Evolutionary conservation across 2,329 filamentous ascomycete genomes (phyloP).

Genomic region (Exophiala lecanii-corni): DNA sequence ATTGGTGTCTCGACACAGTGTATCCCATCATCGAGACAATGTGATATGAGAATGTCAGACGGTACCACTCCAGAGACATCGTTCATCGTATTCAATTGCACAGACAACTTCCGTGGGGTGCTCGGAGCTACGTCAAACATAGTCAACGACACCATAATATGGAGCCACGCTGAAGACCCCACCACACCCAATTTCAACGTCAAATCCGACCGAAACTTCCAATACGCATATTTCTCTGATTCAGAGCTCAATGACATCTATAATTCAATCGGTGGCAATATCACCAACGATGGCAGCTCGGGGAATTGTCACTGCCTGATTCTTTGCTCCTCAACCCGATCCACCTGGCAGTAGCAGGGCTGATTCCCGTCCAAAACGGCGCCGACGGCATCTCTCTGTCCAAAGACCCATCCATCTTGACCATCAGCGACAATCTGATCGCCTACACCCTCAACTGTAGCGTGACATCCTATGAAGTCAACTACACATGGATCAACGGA

Average conservation of each 20-base stretch:
- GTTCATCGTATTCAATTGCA: conserved; percentile 11
- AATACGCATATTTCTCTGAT: conserved; percentile 10
- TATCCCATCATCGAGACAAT: conserved; percentile 1
- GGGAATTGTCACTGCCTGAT: conserved; percentile 4
- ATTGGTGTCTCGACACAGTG: conserved; percentile 8
- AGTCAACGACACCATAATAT: conserved; percentile 3
- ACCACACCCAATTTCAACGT: conserved; percentile 8
- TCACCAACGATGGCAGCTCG: not conserved
- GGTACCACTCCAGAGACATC: not conserved
- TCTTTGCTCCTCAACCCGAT: conserved; percentile 6
- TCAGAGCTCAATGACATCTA: conserved; percentile 2
- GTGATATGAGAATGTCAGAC: conserved; percentile 1
- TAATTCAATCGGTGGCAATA: conserved; percentile 6
- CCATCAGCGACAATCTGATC: conserved; percentile 1
- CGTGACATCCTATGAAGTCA: conserved; percentile 7
- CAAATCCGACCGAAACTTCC: conserved; percentile 8
- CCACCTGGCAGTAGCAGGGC: conserved; percentile 4
- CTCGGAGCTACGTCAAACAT: conserved; percentile 1
- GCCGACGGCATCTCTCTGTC: conserved; percentile 1
- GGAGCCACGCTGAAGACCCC: conserved; percentile 4
- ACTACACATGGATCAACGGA: conserved; percentile 5
- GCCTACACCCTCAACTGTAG: conserved; percentile 9
- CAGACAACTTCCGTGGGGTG: conserved; percentile 9
- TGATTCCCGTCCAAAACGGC: conserved; percentile 5
- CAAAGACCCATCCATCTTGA: not conserved